Conservation (phyloP, 176 grass and related monocot genomes). For the Eleusine coracana region DNA sequence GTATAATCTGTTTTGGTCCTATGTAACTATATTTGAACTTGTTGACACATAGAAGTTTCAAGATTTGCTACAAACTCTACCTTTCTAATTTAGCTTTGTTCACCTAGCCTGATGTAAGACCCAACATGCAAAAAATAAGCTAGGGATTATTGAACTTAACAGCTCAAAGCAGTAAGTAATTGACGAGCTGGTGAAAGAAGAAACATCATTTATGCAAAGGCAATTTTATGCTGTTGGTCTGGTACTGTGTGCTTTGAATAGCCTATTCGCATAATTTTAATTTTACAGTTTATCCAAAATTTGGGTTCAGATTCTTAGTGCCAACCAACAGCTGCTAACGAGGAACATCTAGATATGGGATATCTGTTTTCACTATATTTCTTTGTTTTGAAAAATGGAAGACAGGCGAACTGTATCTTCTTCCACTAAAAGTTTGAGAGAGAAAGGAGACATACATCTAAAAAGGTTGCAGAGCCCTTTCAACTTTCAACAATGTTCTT, state of each 20-base stretch:
- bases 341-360: background rate
- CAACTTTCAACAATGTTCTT: background rate
- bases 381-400: background rate
- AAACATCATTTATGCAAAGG: conserved; percentile 5
- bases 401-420: background rate
- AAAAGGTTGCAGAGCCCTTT: conserved; percentile 8
- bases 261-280: conserved; percentile 6
- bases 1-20: conserved; percentile 20
- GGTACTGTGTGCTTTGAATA: conserved; percentile 5
- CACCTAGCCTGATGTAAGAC: background rate
- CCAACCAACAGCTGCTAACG: conserved; percentile 18
- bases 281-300: background rate
- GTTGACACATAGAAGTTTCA: background rate
- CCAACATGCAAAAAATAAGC: background rate
- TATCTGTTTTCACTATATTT: background rate
- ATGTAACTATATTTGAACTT: conserved; percentile 22
- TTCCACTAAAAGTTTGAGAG: background rate
- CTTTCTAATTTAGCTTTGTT: conserved; percentile 20
- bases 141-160: conserved; percentile 20
- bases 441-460: background rate
- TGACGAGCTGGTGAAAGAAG: conserved; percentile 26
- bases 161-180: background rate
- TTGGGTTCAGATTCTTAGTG: background rate
- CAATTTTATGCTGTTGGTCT: conserved; percentile 16
- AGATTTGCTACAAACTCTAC: background rate